Evolutionary conservation across 2,329 filamentous ascomycete genomes (phyloP), one percentile per base, ranked within the genome.

Genomic region (Cladorrhinum sp.): DNA sequence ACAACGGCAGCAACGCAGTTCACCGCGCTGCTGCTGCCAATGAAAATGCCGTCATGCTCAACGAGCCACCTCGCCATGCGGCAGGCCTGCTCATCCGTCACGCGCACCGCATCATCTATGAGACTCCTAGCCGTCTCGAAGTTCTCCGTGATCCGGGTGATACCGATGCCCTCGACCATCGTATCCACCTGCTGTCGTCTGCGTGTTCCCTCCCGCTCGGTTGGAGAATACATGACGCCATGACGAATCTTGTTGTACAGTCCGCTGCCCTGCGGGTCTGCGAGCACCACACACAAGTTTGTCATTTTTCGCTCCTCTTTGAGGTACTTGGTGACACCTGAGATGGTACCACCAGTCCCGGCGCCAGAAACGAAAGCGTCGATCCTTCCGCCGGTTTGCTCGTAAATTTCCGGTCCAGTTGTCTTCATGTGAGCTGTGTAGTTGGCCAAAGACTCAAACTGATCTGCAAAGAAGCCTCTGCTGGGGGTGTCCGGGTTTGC

Each of bases 51-150:
- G 74, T 99, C 95, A 65, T 93, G 89, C 76, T 98, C 93, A 8
- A 97, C 93, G 45, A 99, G 78, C 92, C 92, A 98, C 64, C 91
- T 82, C n/a, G 93, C 95, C 95, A 99, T 99, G 58, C 82, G 83
- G 72, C 91, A 86, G 12, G 95, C 95, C 78, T 99, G 93, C 54
- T 86, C 85, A 74, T 99, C 96, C 2, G 86, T 91, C 13, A 99
- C 92, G 61, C 88, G 85, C 38, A 98, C 86, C 2, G 95, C 93
- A 75, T 97, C 92, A 73, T 97, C 92, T 57, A 99, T 85, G 58
- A 97, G 76, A 70, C 93, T 88, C 65, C 91, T 82, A 0, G 93
- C 95, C 25, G 87, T 88, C 72, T 96, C 91, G 65, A 99, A 95
- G 74, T 98, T 99, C 57, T 86, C 84, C 1, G 95, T 99, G n/a